Evolutionary conservation across 495 filamentous ascomycete genomes (phyloP).

Genomic region (Daldinia childiae): DNA sequence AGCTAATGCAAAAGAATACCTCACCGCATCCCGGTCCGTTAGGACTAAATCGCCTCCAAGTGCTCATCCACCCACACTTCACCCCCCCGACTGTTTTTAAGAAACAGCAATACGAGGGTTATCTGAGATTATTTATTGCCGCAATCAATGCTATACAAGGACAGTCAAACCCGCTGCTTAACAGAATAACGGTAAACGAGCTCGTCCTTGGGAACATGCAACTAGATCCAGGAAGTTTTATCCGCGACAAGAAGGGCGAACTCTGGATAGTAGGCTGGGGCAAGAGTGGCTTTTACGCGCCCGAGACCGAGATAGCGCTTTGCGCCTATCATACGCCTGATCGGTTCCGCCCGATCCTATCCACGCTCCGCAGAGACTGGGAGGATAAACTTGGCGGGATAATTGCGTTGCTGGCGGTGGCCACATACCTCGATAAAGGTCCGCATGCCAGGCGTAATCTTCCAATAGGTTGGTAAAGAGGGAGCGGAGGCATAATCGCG

Average conservation of each 20-base stretch:
- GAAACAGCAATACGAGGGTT: neutral
- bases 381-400: neutral
- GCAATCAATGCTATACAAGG: neutral
- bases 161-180: too few relatives aligned
- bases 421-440: neutral
- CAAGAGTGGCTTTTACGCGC: constrained; percentile 10
- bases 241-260: neutral
- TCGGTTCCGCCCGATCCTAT: neutral
- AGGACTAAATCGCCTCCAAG: neutral
- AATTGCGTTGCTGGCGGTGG: neutral
- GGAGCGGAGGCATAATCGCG: neutral
- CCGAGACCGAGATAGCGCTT: constrained; percentile 19
- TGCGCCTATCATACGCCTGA: neutral
- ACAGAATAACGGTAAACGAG: neutral
- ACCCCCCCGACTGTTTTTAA: neutral
- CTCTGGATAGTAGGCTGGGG: constrained; percentile 23
- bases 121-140: constrained; percentile 2
- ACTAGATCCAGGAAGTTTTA: constrained; percentile 22
- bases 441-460: too few relatives aligned
- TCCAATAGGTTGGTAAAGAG: too few relatives aligned
- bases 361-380: neutral
- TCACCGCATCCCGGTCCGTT: neutral
- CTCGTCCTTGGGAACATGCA: constrained; percentile 22
- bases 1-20: neutral
- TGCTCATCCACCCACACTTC: neutral